Conservation (phyloP, 2,329 filamentous ascomycete genomes). For the Berkeleyomyces basicola region DNA sequence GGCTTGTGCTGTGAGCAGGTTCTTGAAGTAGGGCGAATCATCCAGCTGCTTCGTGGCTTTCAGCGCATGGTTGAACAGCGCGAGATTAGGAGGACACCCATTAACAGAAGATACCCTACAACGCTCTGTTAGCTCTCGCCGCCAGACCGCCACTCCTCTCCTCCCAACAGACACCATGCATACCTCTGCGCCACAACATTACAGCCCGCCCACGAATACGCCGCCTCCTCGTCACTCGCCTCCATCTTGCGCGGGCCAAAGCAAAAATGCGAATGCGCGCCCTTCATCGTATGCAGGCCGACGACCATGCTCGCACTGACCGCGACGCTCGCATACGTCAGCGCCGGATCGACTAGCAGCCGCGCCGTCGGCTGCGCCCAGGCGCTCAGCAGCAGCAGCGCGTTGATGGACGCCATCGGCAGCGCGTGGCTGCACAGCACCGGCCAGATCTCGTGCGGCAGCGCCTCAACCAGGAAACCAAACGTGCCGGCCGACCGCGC, state of each 20-base stretch:
- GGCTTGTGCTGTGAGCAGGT: conserved; percentile 1
- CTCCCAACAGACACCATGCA: background rate
- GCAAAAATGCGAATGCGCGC: conserved; percentile 32
- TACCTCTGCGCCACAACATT: conserved; percentile 36
- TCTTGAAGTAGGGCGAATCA: conserved; percentile 8
- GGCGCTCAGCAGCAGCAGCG: conserved; percentile 32
- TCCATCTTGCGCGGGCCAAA: conserved; percentile 27
- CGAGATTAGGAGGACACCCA: conserved; percentile 29
- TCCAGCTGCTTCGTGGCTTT: conserved; percentile 20
- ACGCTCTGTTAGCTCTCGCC: conserved; percentile 13
- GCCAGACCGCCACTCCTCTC: background rate
- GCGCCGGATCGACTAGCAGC: conserved; percentile 34
- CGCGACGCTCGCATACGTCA: conserved; percentile 30
- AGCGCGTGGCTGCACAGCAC: conserved; percentile 28
- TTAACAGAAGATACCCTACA: conserved; percentile 25
- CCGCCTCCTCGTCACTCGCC: conserved; percentile 34
- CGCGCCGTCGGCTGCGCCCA: conserved; percentile 36
- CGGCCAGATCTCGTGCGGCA: conserved; percentile 30
- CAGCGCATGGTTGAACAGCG: conserved; percentile 28
- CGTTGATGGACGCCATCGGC: conserved; percentile 32
- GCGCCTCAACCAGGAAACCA: conserved; percentile 29
- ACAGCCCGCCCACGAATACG: conserved; percentile 35
- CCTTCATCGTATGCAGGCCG: conserved; percentile 36
- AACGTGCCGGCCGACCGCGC: conserved; percentile 27
- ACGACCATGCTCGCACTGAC: conserved; percentile 32